Base-by-base conservation (phyloP, 2,329 filamentous ascomycete species). In the Diaporthe humulicola region DNA sequence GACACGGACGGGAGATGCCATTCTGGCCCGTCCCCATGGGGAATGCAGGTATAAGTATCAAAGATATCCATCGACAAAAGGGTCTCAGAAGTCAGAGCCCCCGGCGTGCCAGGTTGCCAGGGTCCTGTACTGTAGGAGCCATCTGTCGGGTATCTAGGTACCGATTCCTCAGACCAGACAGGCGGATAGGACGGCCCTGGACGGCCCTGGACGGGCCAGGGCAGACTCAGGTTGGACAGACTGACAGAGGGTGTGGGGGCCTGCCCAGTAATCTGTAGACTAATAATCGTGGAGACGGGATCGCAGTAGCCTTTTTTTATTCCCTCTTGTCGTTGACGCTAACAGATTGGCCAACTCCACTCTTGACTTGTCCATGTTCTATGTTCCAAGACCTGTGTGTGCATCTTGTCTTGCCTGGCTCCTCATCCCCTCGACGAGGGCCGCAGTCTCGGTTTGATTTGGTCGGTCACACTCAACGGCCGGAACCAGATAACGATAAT, bases 11-110 rank as follows among this genome's bases (percentile, higher is more conserved):
- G 64, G 19, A 67, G 45, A 67, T 67, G 64, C 64, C 64, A 67
- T 52, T 52, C 33, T 67, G 45, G 64, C 30, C 30, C 30, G 64
- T 64, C 42, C 64, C 64, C 45, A 67, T 52, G 64, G 64, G 61
- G 64, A 67, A 67, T 67, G 64, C 36, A 38, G 64, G 48, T 28
- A 67, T 52, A 52, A 52, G 30, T 28, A 52, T 50, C 45, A 52
- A 52, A 67, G 64, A 67, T 67, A 67, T 67, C 64, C 64, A 67
- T 67, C 64, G 64, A 52, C 64, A 67, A 25, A 60, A 28, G 45
- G 64, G 64, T 67, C 45, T 67, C 64, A 67, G 45, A 52, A 25
- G 30, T 54, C 64, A 28, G 45, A 52, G 30, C 61, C 61, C 45
- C 64, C 33, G 45, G 45, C 45, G 30, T n/a, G 40, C 45, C 42